phyloP scores from a whole-genome alignment of 148 eudicot genomes.

The Chenopodium berlandieri region DNA sequence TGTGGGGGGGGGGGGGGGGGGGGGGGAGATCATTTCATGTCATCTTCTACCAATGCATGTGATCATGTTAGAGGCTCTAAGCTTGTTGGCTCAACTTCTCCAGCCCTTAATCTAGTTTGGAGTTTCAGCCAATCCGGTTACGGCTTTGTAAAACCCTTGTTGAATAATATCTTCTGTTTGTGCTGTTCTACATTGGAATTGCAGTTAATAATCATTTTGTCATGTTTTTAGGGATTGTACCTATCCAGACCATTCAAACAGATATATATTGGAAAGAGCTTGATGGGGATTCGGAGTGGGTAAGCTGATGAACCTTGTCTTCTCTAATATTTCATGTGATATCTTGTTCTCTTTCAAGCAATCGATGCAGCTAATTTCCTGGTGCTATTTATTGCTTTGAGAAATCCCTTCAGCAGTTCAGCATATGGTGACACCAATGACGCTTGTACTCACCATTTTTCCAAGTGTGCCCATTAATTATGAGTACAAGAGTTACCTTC shows the following conservation, averaged over 20 bases:
- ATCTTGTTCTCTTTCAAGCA: background rate
- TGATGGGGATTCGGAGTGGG: constrained; percentile 95
- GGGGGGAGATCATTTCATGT: background rate
- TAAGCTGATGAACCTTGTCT: constrained; percentile 34
- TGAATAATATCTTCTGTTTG: background rate
- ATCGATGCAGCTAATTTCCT: background rate
- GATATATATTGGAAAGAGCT: constrained; percentile 87
- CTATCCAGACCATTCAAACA: constrained; percentile 50
- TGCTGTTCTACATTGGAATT: background rate
- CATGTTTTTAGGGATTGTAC: constrained; percentile 63
- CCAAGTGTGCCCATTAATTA: background rate
- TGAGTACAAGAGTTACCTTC: background rate
- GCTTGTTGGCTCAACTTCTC: background rate
- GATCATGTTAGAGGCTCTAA: background rate
- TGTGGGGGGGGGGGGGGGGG: too few species aligned
- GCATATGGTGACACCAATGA: background rate
- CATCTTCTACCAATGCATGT: background rate
- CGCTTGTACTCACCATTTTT: background rate
- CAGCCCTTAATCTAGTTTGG: background rate
- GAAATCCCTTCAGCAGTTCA: background rate
- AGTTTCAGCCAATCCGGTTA: background rate
- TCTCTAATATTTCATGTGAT: background rate
- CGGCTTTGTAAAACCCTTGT: background rate
- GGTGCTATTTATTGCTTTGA: background rate
- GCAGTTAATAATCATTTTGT: background rate